Evolutionary conservation across 352 stramenopile genomes (phyloP), one percentile per base, ranked within the genome.

Genomic region (Globisporangium radiosum): DNA sequence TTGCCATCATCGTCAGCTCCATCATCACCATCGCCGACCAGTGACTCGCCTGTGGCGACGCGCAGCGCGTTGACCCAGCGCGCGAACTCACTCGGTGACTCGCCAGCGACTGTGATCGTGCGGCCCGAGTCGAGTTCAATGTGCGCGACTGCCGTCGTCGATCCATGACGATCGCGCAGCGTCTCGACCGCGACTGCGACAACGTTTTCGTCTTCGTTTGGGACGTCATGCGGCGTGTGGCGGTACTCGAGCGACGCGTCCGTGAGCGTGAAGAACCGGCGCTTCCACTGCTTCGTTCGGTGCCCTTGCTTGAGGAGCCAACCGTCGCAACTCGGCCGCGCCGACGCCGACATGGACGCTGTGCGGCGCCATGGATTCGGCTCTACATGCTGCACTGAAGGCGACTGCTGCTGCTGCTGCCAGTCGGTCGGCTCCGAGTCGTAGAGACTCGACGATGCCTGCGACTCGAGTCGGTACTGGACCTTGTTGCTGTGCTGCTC

Each of bases 211-310:
- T 82, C 71, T 7, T 72, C 73, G 1, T 73, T 79, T 4, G 77
- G 52, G n/a, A 72, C 61, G n/a, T 82, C 71, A 36, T 72, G 70
- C 0, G 81, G 77, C 1, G 64, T 62, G 37, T 90, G 75, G 7
- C 79, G 79, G 52, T 91, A 85, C 63, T 85, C 70, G 14, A 93
- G 60, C 65, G 77, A 80, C 0, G 72, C 63, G 33, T 81, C 77
- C 13, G 71, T 66, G 6, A 91, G 63, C 25, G 76, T 69, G 60
- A 91, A 86, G 56, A 86, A 91, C 2, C 78, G 70, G 47, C 73
- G 69, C 45, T 80, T 78, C 81, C 81, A 91, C n/a, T 73, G 60
- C 8, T 70, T 72, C 10, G 66, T 74, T 5, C 43, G 49, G 42
- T 73, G 69, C 25, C 76, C 75, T 39, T 81, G 68, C 54, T 87